These are phyloP conservation scores for Thraustochytrium sp. DNA, from an alignment of 352 stramenopile species.

Conservation along the genomic window DNA sequence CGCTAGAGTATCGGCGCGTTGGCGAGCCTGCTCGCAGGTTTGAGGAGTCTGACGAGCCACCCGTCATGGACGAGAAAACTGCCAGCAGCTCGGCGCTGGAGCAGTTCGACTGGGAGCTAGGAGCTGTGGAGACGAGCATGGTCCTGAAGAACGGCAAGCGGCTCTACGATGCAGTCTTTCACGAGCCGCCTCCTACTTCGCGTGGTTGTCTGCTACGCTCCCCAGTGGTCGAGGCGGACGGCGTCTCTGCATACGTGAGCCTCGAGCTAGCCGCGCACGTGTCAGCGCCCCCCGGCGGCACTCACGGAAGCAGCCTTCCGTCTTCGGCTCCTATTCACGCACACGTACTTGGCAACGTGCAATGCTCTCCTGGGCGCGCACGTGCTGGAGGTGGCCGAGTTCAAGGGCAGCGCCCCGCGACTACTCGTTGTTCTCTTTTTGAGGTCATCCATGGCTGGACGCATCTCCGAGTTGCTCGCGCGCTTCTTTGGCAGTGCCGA, in stretches of 20 bases:
- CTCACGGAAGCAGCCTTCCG: conserved; percentile 4
- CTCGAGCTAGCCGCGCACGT: neutral
- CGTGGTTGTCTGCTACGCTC: neutral
- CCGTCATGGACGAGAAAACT: neutral
- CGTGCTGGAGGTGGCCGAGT: conserved; percentile 1
- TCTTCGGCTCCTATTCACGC: conserved; percentile 12
- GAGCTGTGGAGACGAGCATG: neutral
- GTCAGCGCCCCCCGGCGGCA: neutral
- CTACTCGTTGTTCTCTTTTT: conserved; percentile 11
- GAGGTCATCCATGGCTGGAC: neutral
- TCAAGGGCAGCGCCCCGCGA: conserved; percentile 5
- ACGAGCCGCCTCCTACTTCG: neutral
- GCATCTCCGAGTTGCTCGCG: neutral
- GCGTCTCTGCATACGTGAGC: neutral
- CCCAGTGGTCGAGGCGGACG: neutral
- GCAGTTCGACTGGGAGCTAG: neutral
- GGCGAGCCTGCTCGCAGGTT: neutral
- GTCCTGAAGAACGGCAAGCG: neutral
- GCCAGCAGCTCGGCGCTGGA: neutral
- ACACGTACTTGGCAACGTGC: neutral
- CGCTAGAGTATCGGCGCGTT: neutral
- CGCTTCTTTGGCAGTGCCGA: neutral
- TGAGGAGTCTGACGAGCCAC: neutral
- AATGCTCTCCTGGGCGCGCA: neutral
- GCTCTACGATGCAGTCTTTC: conserved; percentile 3